These are phyloP conservation scores for Coprinellus aureogranulatus DNA, from an alignment of 768 basidiomycete species.

Conservation along the genomic window DNA sequence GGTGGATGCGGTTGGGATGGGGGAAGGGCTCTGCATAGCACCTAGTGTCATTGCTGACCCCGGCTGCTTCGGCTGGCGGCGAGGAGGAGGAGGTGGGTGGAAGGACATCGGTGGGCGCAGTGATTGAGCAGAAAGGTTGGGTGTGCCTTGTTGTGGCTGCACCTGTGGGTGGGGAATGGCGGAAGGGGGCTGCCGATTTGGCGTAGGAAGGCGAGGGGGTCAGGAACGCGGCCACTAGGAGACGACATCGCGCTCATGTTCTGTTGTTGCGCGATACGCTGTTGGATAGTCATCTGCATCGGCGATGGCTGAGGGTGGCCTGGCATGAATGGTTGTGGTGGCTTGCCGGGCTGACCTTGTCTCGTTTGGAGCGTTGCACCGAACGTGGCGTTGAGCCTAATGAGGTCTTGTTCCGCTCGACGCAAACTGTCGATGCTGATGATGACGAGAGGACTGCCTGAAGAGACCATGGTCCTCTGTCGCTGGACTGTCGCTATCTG, in stretches of 20 bases:
- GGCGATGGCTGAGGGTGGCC: constrained; percentile 3
- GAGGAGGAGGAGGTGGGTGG: constrained; percentile 22
- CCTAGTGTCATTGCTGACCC: constrained; percentile 15
- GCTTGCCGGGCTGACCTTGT: background rate
- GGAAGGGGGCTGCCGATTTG: constrained; percentile 5
- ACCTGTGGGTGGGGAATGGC: constrained; percentile 13
- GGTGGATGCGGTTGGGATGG: constrained; percentile 38
- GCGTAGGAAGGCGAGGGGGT: background rate
- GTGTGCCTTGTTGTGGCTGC: constrained; percentile 15
- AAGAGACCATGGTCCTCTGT: constrained; percentile 40
- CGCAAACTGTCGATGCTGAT: constrained; percentile 38
- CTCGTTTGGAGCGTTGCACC: constrained; percentile 19
- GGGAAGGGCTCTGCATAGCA: constrained; percentile 45
- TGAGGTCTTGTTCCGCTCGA: constrained; percentile 43
- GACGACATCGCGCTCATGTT: background rate
- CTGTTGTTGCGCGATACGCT: constrained; percentile 13
- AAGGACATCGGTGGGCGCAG: constrained; percentile 22
- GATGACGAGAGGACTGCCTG: constrained; percentile 42
- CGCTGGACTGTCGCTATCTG: constrained; percentile 45
- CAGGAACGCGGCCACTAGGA: background rate
- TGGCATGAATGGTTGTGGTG: background rate
- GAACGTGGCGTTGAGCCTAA: constrained; percentile 41
- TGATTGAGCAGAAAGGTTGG: constrained; percentile 7
- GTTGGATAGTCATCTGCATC: constrained; percentile 19
- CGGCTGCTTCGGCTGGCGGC: constrained; percentile 1